Evolutionary conservation across 345 rosid species (phyloP).

Genomic region (Triadica sebifera): DNA sequence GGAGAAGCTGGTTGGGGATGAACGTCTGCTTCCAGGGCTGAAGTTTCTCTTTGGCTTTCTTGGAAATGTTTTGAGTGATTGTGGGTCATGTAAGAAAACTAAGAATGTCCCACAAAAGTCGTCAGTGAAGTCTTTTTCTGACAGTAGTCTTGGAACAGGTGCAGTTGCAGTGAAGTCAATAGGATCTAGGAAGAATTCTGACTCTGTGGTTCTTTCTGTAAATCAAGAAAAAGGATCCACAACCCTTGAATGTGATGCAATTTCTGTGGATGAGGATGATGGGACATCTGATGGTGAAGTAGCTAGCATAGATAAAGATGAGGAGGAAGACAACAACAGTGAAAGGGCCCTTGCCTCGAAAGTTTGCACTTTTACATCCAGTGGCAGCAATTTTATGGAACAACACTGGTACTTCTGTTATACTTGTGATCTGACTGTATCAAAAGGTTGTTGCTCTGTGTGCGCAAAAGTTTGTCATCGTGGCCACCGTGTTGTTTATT

Average conservation of each 20-base stretch:
- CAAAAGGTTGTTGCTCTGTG: constrained; percentile 97
- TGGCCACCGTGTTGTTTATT: constrained; percentile 98
- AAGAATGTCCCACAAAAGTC: constrained; percentile 44
- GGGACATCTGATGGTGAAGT: constrained; percentile 99
- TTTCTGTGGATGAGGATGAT: constrained; percentile 95
- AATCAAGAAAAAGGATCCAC: constrained; percentile 71
- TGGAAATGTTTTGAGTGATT: constrained; percentile 62
- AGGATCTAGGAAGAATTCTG: constrained; percentile 71
- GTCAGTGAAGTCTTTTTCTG: constrained; percentile 47
- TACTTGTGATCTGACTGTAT: constrained; percentile 95
- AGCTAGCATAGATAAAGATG: constrained; percentile 95
- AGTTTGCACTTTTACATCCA: constrained; percentile 96
- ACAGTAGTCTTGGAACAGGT: constrained; percentile 43
- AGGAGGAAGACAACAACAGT: constrained; percentile 84
- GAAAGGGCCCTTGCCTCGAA: constrained; percentile 89
- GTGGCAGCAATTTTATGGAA: constrained; percentile 99
- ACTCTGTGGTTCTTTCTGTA: constrained; percentile 57
- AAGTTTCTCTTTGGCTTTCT: constrained; percentile 80
- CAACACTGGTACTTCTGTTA: constrained; percentile 99
- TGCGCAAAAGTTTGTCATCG: constrained; percentile 99
- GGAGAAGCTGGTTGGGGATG: constrained; percentile 70
- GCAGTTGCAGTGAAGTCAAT: constrained; percentile 50
- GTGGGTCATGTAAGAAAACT: constrained; percentile 52
- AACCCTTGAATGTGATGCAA: constrained; percentile 88
- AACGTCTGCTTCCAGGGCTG: constrained; percentile 70